Conservation (phyloP, 225 moss, liverwort and hornwort genomes). For the Marchantia polymorpha region DNA sequence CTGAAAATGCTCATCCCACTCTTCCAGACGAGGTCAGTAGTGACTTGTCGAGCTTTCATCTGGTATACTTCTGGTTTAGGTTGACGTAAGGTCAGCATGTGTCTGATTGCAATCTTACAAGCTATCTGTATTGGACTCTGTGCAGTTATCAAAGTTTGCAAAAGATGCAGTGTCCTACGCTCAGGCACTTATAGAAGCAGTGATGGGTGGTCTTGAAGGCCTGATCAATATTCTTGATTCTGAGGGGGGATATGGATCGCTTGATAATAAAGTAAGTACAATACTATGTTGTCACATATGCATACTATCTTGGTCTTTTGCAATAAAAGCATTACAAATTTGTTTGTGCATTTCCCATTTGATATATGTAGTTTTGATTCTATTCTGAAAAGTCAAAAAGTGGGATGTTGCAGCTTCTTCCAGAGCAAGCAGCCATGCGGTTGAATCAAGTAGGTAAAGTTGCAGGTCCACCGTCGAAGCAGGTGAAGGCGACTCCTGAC, state of each 20-base stretch:
- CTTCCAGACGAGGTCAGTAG: constrained; percentile 81
- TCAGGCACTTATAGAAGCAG: constrained; percentile 85
- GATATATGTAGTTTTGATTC: not conserved
- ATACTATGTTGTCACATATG: not conserved
- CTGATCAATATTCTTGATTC: constrained; percentile 94
- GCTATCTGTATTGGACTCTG: not conserved
- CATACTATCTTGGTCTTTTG: not conserved
- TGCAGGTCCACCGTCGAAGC: constrained; percentile 50
- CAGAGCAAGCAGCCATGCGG: constrained; percentile 85
- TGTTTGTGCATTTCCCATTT: not conserved
- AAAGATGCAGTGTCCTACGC: constrained; percentile 84
- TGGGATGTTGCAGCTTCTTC: constrained; percentile 64
- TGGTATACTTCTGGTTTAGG: not conserved
- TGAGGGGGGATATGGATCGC: constrained; percentile 96
- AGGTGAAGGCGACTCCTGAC: constrained; percentile 53
- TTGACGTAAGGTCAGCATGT: not conserved
- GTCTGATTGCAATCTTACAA: not conserved
- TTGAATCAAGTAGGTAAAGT: constrained; percentile 72
- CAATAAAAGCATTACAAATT: not conserved
- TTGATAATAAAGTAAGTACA: constrained; percentile 73
- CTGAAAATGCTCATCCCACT: constrained; percentile 93
- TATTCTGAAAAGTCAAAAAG: not conserved
- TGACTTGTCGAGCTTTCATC: not conserved
- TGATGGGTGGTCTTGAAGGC: constrained; percentile 98
- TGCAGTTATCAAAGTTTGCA: constrained; percentile 73